Evolutionary conservation across 768 basidiomycete species (phyloP), one percentile per base, ranked within the genome.

Genomic region (Phanerochaete sordida): DNA sequence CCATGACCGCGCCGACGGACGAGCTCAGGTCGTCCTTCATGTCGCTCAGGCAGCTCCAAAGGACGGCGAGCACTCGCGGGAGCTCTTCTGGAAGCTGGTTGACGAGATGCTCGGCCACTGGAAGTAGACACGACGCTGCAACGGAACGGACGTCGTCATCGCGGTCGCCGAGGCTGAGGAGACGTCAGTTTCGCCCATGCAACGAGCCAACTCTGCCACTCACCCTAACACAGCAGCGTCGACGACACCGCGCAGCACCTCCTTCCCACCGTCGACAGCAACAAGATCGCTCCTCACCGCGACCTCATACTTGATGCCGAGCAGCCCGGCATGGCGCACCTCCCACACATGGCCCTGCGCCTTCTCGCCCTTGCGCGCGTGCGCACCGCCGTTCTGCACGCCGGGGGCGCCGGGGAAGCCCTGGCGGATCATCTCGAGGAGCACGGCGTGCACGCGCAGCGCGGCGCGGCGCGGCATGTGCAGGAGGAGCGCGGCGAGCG

Each of bases 91-190:
- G 85, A 8, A 98, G 74, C 61, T 85, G 82, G 27, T 84, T 76
- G 3, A 97, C 93, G 33, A 99, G 82, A 62, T 88, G 85, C 1
- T 81, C 79, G 0, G 92, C 87, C n/a, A 99, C 85, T 1, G 97
- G 97, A 5, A 92, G 75, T 39, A 99, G 75, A 68, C 95, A 96
- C 0, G 91, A 86, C 13, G 97, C 96, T 1, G 95, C 95, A 0
- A 97, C 95, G 0, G 93, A 89, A 43, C 95, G 89, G 49, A 99
- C 97, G 70, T 99, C 97, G 66, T 99, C 97, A 66, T 98, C 97
- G 2, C 80, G 79, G 69, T 98, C 97, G 21, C 87, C 81, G 24
- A 99, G 83, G 15, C 95, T 95, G 69, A 31, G n/a, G n/a, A n/a
- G 27, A 39, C 16, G 47, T 56, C 62, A 28, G 47, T 44, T 45